Evolutionary conservation across 352 stramenopile genomes (phyloP).

Genomic region (Peronospora farinosa): DNA sequence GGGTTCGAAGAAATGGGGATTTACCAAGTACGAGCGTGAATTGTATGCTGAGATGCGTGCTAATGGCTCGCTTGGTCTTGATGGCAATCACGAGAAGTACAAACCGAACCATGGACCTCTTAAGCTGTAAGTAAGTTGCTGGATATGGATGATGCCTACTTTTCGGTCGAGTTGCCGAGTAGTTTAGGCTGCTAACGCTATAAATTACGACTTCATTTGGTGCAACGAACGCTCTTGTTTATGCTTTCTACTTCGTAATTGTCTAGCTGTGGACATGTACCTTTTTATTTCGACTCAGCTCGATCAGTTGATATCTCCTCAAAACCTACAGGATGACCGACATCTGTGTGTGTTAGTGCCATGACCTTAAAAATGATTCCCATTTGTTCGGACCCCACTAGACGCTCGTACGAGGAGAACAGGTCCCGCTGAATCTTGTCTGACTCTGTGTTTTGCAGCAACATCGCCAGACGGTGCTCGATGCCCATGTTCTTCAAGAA

Average conservation of each 20-base stretch:
- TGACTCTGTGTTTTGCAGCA: constrained; percentile 81
- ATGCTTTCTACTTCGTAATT: not conserved
- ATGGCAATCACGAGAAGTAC: constrained; percentile 99
- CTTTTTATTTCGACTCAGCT: not conserved
- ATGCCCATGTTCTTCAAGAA: constrained; percentile 95
- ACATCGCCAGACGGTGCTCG: constrained; percentile 84
- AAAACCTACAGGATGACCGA: constrained; percentile 61
- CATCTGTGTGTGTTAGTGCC: constrained; percentile 63
- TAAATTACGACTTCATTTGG: constrained; percentile 45
- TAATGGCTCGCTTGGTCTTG: constrained; percentile 88
- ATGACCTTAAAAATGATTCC: constrained; percentile 92
- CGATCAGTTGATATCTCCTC: constrained; percentile 21
- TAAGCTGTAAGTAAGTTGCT: constrained; percentile 40
- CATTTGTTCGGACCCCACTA: constrained; percentile 91
- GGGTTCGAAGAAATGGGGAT: constrained; percentile 99
- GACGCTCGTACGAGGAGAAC: constrained; percentile 88
- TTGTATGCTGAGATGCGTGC: constrained; percentile 96
- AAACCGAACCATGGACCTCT: constrained; percentile 81
- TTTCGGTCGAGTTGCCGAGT: constrained; percentile 6
- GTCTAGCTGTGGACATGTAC: not conserved
- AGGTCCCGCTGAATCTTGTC: constrained; percentile 83
- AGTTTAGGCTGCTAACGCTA: constrained; percentile 29
- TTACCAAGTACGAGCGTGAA: constrained; percentile 98
- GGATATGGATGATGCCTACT: constrained; percentile 16
- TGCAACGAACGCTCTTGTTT: constrained; percentile 15